Evolutionary conservation across 2,329 filamentous ascomycete species (phyloP).

Genomic region (Hypoxylon sp.): DNA sequence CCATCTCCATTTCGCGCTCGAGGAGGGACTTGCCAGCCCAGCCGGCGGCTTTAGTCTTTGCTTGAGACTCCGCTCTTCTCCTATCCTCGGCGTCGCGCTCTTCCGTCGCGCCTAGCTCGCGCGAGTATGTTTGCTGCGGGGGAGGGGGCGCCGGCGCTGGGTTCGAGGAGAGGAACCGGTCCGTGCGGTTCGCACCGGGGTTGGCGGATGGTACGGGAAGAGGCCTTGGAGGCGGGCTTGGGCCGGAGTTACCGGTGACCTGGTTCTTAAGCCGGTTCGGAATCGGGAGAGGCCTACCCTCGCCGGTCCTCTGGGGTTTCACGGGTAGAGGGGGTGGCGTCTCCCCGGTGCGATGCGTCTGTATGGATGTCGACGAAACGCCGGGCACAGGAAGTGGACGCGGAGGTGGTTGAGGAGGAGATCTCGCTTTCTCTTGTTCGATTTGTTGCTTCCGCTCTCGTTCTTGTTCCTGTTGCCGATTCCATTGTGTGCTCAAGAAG

Average conservation of each 20-base stretch:
- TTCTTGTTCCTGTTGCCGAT: constrained; percentile 51
- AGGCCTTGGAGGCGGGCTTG: constrained; percentile 37
- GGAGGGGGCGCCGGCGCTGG: constrained; percentile 55
- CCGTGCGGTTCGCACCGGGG: constrained; percentile 57
- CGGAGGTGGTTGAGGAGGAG: constrained; percentile 42
- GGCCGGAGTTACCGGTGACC: constrained; percentile 42
- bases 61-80: constrained; percentile 65
- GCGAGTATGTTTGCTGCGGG: constrained; percentile 61
- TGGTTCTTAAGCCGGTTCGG: constrained; percentile 46
- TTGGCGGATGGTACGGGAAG: constrained; percentile 42
- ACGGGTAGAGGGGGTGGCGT: constrained; percentile 35
- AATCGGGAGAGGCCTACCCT: constrained; percentile 63
- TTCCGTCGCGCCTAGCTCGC: constrained; percentile 63
- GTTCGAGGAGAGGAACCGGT: constrained; percentile 65
- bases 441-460: constrained; percentile 3
- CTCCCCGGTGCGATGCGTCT: constrained; percentile 43
- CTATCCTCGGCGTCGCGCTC: constrained; percentile 71
- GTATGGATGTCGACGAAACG: constrained; percentile 45
- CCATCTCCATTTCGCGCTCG: constrained; percentile 82
- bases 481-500: constrained; percentile 65
- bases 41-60: constrained; percentile 68
- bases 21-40: constrained; percentile 75
- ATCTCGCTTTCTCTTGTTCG: constrained; percentile 31
- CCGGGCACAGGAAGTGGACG: constrained; percentile 53
- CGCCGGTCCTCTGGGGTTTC: constrained; percentile 52